These are phyloP conservation scores for Ogataea thermomethanolica DNA, from an alignment of 805 yeast genomes.

Conservation along the genomic window DNA sequence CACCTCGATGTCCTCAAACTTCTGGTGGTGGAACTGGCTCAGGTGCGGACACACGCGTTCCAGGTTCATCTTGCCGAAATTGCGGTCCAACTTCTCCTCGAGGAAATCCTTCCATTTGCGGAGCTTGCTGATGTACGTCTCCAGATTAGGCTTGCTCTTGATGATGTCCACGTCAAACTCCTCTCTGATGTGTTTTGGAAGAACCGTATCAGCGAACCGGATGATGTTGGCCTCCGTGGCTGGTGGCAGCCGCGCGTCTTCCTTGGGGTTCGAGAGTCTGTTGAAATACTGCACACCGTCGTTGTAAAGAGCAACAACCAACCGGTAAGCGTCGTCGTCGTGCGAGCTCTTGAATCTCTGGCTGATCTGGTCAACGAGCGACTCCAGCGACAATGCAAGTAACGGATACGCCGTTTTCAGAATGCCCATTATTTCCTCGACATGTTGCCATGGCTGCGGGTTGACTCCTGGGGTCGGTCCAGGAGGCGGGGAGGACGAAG, in stretches of 20 bases:
- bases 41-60: conserved; percentile 93
- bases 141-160: conserved; percentile 80
- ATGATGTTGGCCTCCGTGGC: conserved; percentile 86
- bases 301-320: conserved; percentile 85
- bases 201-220: conserved; percentile 86
- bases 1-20: conserved; percentile 94
- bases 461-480: conserved; percentile 3
- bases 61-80: conserved; percentile 72
- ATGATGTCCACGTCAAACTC: conserved; percentile 93
- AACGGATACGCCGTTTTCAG: conserved; percentile 95
- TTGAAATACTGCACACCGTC: conserved; percentile 92
- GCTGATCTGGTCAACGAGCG: conserved; percentile 91
- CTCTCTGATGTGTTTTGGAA: conserved; percentile 83
- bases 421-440: conserved; percentile 88
- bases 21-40: conserved; percentile 96
- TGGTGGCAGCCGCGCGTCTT: conserved; percentile 83
- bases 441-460: conserved; percentile 86
- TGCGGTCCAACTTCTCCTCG: conserved; percentile 86
- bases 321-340: conserved; percentile 93
- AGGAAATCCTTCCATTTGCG: conserved; percentile 90
- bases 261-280: conserved; percentile 81
- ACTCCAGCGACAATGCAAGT: conserved; percentile 86
- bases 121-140: conserved; percentile 75
- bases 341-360: conserved; percentile 91
- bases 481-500: conserved; percentile 5